Evolutionary conservation across 208 protist species (phyloP), one percentile per base, ranked within the genome.

Genomic region (Trypanosoma lewisi): DNA sequence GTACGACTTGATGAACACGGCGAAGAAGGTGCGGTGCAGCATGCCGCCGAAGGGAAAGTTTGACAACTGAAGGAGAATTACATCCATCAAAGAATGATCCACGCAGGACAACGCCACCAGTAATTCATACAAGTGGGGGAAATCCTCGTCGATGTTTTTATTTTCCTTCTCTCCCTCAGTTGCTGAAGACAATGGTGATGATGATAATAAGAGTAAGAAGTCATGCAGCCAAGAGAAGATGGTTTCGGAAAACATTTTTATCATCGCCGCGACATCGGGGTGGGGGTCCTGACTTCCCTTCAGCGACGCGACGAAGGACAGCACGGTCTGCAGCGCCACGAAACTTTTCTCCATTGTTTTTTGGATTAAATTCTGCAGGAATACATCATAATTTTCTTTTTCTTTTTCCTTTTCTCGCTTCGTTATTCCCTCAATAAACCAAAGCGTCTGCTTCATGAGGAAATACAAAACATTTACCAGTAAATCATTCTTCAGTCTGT

Each of bases 141-240:
- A n/a, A n/a, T n/a, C n/a, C n/a, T n/a, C n/a, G n/a, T n/a, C n/a
- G n/a, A n/a, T n/a, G n/a, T n/a, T n/a, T n/a, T n/a, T n/a, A n/a
- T n/a, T n/a, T n/a, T n/a, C n/a, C n/a, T n/a, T n/a, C n/a, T n/a
- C n/a, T n/a, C n/a, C n/a, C n/a, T n/a, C n/a, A n/a, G n/a, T n/a
- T n/a, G n/a, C n/a, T n/a, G n/a, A n/a, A n/a, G n/a, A n/a, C n/a
- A n/a, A n/a, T n/a, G n/a, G n/a, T n/a, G n/a, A n/a, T n/a, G n/a
- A n/a, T n/a, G n/a, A n/a, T n/a, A n/a, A n/a, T 31, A 14, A 31
- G 8, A 37, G 42, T 19, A 62, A 56, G 2, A 30, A 21, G 9
- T 58, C 23, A 44, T 73, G 67, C 27, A 73, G 44, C 67, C 67
- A 73, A 45, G 55, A 16, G 41, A 73, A 63, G 25, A 73, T 67